Percentiles rank a stretch among this genome's conserved stretches.
These are phyloP conservation scores for Ajuga chamaepitys DNA, from an alignment of 257 asterid species.

Conservation along the genomic window DNA sequence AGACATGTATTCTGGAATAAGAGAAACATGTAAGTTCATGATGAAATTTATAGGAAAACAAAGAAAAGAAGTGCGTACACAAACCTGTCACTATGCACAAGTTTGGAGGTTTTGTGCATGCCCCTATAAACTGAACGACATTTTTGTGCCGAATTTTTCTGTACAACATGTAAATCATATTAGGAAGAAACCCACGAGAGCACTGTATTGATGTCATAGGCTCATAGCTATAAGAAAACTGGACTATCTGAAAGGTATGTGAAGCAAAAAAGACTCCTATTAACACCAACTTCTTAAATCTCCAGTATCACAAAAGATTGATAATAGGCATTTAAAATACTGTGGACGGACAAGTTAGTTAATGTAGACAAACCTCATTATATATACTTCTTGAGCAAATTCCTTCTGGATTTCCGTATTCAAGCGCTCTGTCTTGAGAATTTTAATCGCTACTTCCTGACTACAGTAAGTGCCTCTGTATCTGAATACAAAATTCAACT, in stretches of 20 bases:
- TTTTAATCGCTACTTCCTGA: conserved; percentile 94
- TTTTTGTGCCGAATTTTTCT: conserved; percentile 97
- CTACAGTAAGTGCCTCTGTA: conserved; percentile 80
- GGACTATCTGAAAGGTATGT: not conserved
- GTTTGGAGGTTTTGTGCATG: conserved; percentile 88
- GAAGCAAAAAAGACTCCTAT: not conserved
- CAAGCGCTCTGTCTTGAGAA: conserved; percentile 84
- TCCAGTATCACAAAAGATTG: not conserved
- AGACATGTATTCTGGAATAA: conserved; percentile 64
- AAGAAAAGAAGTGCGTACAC: not conserved
- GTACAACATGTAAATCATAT: conserved; percentile 19
- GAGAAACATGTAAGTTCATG: conserved; percentile 6
- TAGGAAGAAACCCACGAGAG: not conserved
- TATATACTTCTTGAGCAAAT: conserved; percentile 94
- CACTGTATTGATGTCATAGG: not conserved
- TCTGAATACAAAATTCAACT: conserved; percentile 30
- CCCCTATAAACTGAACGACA: conserved; percentile 96
- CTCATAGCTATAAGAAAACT: not conserved
- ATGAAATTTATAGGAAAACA: conserved; percentile 1
- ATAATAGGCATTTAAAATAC: not conserved
- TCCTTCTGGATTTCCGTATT: conserved; percentile 82
- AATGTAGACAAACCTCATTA: conserved; percentile 68
- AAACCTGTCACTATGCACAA: conserved; percentile 96
- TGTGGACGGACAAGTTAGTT: not conserved
- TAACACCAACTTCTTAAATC: not conserved